These are phyloP conservation scores for Dictyostelium firmibasis DNA, from an alignment of 78 protist genomes.

Conservation along the genomic window DNA sequence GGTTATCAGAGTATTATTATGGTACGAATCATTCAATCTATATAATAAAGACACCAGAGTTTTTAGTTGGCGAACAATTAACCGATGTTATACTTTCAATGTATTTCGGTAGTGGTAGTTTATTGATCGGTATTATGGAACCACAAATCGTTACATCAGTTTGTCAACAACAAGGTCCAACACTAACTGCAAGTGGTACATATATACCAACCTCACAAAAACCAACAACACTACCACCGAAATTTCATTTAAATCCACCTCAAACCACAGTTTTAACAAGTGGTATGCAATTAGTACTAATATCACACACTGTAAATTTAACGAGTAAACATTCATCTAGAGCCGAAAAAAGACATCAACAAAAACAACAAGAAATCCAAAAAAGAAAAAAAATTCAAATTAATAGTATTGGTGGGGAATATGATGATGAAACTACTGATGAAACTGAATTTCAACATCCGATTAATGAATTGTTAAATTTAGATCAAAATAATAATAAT, in stretches of 20 bases:
- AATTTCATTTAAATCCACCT: slow-evolving; percentile 46
- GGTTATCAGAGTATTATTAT: slow-evolving; percentile 74
- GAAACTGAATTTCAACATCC: not conserved
- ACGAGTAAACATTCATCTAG: not conserved
- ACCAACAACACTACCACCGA: not conserved
- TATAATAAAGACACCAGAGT: slow-evolving; percentile 34
- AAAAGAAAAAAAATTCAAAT: not conserved
- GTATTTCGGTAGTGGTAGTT: slow-evolving; percentile 76
- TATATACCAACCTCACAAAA: slow-evolving; percentile 4
- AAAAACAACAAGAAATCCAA: slow-evolving; percentile 4
- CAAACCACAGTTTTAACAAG: not conserved
- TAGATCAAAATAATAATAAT: not conserved
- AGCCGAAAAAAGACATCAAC: not conserved
- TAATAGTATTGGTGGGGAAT: not conserved
- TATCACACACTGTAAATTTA: slow-evolving; percentile 45
- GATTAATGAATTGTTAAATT: not conserved
- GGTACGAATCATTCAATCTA: slow-evolving; percentile 64
- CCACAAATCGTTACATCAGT: not conserved
- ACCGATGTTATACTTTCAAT: slow-evolving; percentile 70
- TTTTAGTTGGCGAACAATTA: slow-evolving; percentile 47
- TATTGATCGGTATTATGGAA: slow-evolving; percentile 43
- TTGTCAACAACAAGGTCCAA: not conserved
- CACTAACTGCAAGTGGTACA: not conserved
- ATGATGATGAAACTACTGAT: not conserved
- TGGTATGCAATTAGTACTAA: slow-evolving; percentile 46